Percentiles rank a stretch among this genome's conserved stretches.
Evolutionary conservation across 1,139 yeast species (phyloP).

Genomic region (Blastobotrys malaysiensis): DNA sequence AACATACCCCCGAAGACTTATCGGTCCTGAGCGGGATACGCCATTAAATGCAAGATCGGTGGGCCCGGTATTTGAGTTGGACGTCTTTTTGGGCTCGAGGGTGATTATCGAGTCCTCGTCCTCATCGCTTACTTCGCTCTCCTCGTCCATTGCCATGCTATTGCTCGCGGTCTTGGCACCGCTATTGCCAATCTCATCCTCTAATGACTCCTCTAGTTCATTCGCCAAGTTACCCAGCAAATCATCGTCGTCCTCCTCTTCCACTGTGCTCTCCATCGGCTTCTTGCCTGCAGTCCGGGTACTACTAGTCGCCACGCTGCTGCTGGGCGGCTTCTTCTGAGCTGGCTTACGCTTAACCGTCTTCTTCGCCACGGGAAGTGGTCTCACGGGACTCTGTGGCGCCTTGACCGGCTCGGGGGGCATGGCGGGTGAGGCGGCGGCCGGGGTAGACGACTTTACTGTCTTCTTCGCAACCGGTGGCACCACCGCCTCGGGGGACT

Average conservation of each 20-base stretch:
- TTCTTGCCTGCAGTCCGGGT: neutral
- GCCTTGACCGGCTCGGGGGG: slow-evolving; percentile 1
- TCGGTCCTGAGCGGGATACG: slow-evolving; percentile 16
- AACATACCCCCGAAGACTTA: slow-evolving; percentile 22
- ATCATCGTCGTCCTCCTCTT: slow-evolving; percentile 30
- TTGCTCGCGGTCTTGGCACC: neutral
- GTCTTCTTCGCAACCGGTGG: neutral
- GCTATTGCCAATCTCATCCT: slow-evolving; percentile 17
- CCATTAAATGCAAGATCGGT: slow-evolving; percentile 3
- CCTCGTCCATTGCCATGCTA: slow-evolving; percentile 2
- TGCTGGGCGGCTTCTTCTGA: slow-evolving; percentile 4
- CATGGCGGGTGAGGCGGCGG: neutral
- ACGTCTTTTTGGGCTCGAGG: slow-evolving; percentile 10
- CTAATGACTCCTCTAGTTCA: slow-evolving; percentile 26
- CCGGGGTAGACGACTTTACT: neutral
- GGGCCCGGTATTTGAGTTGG: neutral
- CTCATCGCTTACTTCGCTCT: slow-evolving; percentile 19
- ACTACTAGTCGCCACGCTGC: neutral
- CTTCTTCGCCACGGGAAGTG: neutral
- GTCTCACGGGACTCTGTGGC: neutral
- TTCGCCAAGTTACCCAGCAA: slow-evolving; percentile 29
- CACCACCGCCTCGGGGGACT: neutral
- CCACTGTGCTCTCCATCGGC: slow-evolving; percentile 9
- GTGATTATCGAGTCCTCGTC: slow-evolving; percentile 14
- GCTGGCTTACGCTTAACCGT: slow-evolving; percentile 1